Evolutionary conservation across 768 basidiomycete species (phyloP).

Genomic region (Botryobasidium botryosum): DNA sequence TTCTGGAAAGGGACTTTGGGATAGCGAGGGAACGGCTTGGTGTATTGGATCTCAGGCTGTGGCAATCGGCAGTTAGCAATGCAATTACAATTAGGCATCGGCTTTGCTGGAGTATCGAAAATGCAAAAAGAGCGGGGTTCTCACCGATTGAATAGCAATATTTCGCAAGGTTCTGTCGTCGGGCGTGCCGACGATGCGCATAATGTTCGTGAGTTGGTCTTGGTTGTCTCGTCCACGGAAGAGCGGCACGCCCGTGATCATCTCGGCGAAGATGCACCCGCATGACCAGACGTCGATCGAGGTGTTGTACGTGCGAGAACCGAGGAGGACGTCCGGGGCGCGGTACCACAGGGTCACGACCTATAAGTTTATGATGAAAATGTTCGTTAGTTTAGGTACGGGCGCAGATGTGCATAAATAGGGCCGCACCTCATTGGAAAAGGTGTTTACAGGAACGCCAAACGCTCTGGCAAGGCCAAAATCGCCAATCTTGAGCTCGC

Average conservation of each 20-base stretch:
- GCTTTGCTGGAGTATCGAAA: not conserved
- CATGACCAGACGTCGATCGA: conserved; percentile 99
- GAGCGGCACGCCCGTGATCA: conserved; percentile 93
- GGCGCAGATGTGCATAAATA: no score
- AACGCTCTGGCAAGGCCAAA: conserved; percentile 96
- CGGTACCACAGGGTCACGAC: conserved; percentile 99
- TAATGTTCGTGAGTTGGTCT: conserved; percentile 94
- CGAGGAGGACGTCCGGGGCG: conserved; percentile 92
- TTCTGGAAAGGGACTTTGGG: conserved; percentile 68
- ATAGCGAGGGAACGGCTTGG: conserved; percentile 77
- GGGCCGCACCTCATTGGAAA: conserved; percentile 75
- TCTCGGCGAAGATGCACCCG: conserved; percentile 98
- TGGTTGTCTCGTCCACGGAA: conserved; percentile 96
- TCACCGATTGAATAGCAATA: conserved; percentile 76
- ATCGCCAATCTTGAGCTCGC: conserved; percentile 93
- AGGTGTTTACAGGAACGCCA: conserved; percentile 97
- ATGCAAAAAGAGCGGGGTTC: conserved; percentile 16
- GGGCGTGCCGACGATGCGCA: conserved; percentile 93
- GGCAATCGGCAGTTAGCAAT: not conserved
- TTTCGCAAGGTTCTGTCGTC: conserved; percentile 75
- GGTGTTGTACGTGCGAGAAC: conserved; percentile 93
- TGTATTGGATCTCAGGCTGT: conserved; percentile 62
- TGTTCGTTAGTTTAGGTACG: no score
- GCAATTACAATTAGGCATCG: not conserved
- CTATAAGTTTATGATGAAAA: conserved; percentile 29